Conservation (phyloP, 2,329 filamentous ascomycete genomes). For the Verticillium albo-atrum region DNA sequence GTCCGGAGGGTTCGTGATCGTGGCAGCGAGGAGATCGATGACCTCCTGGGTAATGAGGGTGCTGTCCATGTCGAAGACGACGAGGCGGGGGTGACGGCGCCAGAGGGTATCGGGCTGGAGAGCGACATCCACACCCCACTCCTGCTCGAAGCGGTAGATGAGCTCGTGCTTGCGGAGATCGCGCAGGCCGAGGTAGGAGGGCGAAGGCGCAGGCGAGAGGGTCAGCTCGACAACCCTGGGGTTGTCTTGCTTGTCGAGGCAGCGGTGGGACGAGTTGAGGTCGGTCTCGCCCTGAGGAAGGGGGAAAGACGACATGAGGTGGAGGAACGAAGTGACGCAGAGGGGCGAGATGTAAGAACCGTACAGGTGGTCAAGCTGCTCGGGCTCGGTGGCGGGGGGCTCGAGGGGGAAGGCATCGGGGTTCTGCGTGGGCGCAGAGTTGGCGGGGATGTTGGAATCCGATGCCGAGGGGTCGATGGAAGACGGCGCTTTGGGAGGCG, state of each 20-base stretch:
- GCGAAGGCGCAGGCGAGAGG: conserved; percentile 55
- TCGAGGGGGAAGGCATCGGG: conserved; percentile 57
- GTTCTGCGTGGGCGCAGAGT: conserved; percentile 56
- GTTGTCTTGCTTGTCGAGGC: conserved; percentile 55
- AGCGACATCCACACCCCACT: conserved; percentile 84
- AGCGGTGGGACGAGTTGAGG: conserved; percentile 58
- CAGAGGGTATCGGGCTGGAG: conserved; percentile 71
- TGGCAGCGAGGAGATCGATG: conserved; percentile 88
- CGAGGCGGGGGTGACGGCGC: conserved; percentile 75
- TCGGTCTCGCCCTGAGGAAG: conserved; percentile 46
- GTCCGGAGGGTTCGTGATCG: conserved; percentile 63
- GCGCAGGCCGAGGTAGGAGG: conserved; percentile 59
- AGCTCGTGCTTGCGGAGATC: conserved; percentile 77
- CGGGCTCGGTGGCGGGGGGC: conserved; percentile 49
- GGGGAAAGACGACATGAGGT: conserved; percentile 61
- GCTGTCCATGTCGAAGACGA: conserved; percentile 98
- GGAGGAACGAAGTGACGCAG: conserved; percentile 61
- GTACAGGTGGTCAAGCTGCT: conserved; percentile 61
- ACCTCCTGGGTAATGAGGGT: conserved; percentile 97
- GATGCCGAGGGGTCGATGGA: conserved; percentile 28
- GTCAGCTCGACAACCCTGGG: conserved; percentile 64
- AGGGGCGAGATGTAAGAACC: conserved; percentile 62
- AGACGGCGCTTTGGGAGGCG: conserved; percentile 26
- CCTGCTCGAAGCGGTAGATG: conserved; percentile 78
- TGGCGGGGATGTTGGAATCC: conserved; percentile 39